Conservation (phyloP, 1,139 yeast species). For the Debaryomyces fabryi region DNA sequence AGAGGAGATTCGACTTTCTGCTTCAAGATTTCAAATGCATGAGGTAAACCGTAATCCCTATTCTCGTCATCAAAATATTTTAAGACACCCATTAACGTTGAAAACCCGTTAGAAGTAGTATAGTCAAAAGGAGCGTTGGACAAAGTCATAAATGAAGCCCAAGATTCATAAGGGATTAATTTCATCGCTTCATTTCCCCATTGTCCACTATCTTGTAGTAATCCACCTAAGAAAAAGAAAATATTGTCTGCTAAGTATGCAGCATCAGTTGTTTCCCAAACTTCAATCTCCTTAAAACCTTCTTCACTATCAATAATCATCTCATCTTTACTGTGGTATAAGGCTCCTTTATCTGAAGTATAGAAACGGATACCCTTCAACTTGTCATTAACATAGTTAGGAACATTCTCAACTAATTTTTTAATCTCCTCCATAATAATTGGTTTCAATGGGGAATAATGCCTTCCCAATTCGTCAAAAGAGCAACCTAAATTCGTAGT, state of each 20-base stretch:
- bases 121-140: constrained; percentile 64
- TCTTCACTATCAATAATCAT: constrained; percentile 40
- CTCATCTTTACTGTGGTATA: constrained; percentile 46
- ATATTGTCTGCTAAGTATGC: constrained; percentile 52
- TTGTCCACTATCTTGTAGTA: constrained; percentile 49
- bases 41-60: constrained; percentile 51
- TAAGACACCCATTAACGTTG: constrained; percentile 56
- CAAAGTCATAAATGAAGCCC: constrained; percentile 48
- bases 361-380: constrained; percentile 48
- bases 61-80: constrained; percentile 59
- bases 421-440: constrained; percentile 55
- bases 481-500: constrained; percentile 63
- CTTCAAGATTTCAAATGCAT: constrained; percentile 19
- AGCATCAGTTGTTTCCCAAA: constrained; percentile 55
- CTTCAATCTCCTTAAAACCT: constrained; percentile 38
- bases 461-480: constrained; percentile 82
- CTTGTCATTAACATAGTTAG: constrained; percentile 25
- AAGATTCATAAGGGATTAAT: constrained; percentile 42
- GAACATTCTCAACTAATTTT: constrained; percentile 41
- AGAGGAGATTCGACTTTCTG: constrained; percentile 16
- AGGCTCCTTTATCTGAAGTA: constrained; percentile 42
- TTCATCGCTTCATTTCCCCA: constrained; percentile 51
- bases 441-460: constrained; percentile 73
- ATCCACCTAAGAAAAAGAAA: constrained; percentile 47
- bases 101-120: constrained; percentile 55